Base-by-base conservation (phyloP, 2,329 filamentous ascomycete genomes). In the Lachnellula arida region DNA sequence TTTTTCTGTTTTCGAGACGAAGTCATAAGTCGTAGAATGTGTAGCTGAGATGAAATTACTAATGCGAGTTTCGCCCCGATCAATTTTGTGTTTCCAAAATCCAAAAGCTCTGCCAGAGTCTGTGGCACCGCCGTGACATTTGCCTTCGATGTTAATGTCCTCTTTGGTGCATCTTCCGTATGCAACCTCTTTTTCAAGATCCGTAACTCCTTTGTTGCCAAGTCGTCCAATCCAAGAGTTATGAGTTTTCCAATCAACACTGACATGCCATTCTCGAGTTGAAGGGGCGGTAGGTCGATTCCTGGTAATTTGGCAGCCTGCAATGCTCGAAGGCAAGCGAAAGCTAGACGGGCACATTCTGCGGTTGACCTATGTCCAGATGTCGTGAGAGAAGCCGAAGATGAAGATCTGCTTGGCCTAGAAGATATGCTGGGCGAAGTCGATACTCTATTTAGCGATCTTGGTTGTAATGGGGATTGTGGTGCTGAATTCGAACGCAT, bases 251-350 rank as follows among this genome's bases (percentile, higher is more conserved):
- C 81, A 40, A 87, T 72, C 52, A 92, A 77, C 0, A 85, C 83
- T 15, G 87, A 81, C 78, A 89, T 88, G 53, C 88, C 89, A 57
- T 78, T 84, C 67, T 92, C 89, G 4, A 92, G 71, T 66, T 92
- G 87, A 40, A 88, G 73, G 46, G 81, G 78, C 1, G 82, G 78
- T n/a, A 85, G 73, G 9, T 78, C 72, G 9, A 83, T 72, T 8
- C 78, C 76, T 5, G 79, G 73, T 1, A 79, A 73, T 25, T 79
- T 75, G 19, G 70, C 68, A 32, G 71, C 75, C 50, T 87, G 81
- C 23, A 84, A 65, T 28, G 78, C 76, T 49, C 86, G 78, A 40
- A 92, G 74, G 49, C 82, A 84, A 6, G 79, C 73, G 65, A 92
- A 89, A 1, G 86, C 87, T 28, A 81, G 70, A 9, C 87, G 79